Base-by-base conservation (phyloP, 2,329 filamentous ascomycete species). In the Hypoxylon sp. region DNA sequence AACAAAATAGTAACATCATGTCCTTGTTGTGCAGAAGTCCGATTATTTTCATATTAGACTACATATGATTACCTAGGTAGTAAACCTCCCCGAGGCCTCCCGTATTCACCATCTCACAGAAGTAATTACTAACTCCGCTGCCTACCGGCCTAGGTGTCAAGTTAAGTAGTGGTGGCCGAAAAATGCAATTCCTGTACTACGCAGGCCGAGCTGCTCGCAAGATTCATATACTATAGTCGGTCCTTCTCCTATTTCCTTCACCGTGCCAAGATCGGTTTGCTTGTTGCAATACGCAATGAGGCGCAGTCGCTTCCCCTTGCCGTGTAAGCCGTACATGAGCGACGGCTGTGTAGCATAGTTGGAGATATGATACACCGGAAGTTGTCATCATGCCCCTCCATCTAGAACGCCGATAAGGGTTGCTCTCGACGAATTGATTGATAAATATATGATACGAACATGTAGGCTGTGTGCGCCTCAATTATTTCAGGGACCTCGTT, bases 101-200 rank as follows among this genome's bases (percentile, higher is more conserved):
- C 2, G 10, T 10, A 14, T 48, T n/a, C 13, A 4, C 13, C 43
- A 21, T 57, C 14, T 48, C 28, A 57, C 34, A 19, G 7, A 53
- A 43, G 30, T 55, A 13, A 45, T 28, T 23, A 13, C 10, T 38
- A 38, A 34, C 28, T 23, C 23, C 36, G 17, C 43, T 13, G 30
- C 38, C 36, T 55, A 2, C 13, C 28, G 2, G 14, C 19, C 9
- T 17, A 17, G 25, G 25, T 28, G 13, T n/a, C 19, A 32, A 25
- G 10, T 19, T 2, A 59, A n/a, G 21, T 32, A 14, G 43, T 59
- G 17, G 30, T 25, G n/a, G 21, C 21, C 30, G 14, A 49, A 30
- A 59, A 59, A 41, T 32, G 23, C 23, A 38, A 5, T 59, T 30
- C 10, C 23, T 43, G 46, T 59, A 25, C 56, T 30, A 38, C 56